phyloP scores from a whole-genome alignment of 345 rosid species.

The Dipteronia dyeriana region DNA sequence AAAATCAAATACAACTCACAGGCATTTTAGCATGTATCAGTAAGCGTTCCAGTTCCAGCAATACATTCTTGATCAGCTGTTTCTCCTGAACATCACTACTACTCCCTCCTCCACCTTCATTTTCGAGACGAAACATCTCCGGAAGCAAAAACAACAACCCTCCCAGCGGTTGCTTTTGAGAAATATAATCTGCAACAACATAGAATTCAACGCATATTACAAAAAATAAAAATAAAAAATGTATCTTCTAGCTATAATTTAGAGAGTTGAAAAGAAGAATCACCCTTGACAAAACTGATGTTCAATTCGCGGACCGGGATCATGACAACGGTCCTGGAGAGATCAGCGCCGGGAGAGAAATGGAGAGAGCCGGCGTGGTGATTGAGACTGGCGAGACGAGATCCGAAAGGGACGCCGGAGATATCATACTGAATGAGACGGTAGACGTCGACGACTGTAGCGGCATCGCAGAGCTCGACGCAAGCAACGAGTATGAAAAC shows the following conservation, averaged over 20 bases:
- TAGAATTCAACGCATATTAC: not conserved
- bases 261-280: not conserved
- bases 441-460: constrained; percentile 94
- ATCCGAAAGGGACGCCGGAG: constrained; percentile 86
- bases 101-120: constrained; percentile 26
- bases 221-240: not conserved
- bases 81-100: constrained; percentile 33
- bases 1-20: constrained; percentile 51
- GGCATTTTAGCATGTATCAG: constrained; percentile 74
- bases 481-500: constrained; percentile 78
- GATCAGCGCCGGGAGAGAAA: constrained; percentile 77
- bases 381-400: constrained; percentile 86
- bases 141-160: constrained; percentile 91
- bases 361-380: constrained; percentile 89
- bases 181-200: constrained; percentile 60
- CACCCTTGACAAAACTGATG: constrained; percentile 67
- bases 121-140: constrained; percentile 54
- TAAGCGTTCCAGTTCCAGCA: constrained; percentile 68
- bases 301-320: constrained; percentile 80
- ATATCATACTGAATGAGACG: constrained; percentile 95
- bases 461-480: constrained; percentile 93
- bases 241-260: not conserved
- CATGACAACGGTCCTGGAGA: constrained; percentile 84
- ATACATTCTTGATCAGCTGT: constrained; percentile 40
- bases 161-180: constrained; percentile 69